A percentile compares a stretch with the other conserved stretches of the same genome.
These are phyloP conservation scores for Hordeum marinum DNA, from an alignment of 176 grass and related monocot genomes.

Conservation along the genomic window DNA sequence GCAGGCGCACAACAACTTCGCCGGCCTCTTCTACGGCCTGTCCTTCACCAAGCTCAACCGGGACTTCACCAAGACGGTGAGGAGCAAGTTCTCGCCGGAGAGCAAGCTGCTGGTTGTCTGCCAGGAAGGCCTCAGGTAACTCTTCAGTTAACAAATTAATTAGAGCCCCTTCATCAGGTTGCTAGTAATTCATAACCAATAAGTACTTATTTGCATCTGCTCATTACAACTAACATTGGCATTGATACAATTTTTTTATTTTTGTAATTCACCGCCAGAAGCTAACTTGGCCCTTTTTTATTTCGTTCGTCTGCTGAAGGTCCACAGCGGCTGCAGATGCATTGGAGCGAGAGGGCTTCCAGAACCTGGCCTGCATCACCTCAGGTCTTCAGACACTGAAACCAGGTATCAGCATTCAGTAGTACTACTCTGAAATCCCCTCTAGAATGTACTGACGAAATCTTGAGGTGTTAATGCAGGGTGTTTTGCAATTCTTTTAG, in stretches of 20 bases:
- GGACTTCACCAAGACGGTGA: constrained; percentile 64
- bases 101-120: constrained; percentile 81
- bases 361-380: constrained; percentile 72
- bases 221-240: not conserved
- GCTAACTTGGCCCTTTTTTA: not conserved
- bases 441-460: not conserved
- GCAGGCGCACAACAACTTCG: constrained; percentile 73
- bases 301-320: constrained; percentile 34
- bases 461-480: not conserved
- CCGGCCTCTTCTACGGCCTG: constrained; percentile 77
- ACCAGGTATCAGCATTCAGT: constrained; percentile 42
- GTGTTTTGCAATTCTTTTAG: not conserved
- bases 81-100: constrained; percentile 58
- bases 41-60: constrained; percentile 73
- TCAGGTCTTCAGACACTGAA: constrained; percentile 88
- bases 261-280: not conserved
- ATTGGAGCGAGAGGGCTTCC: constrained; percentile 74
- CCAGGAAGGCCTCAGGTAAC: constrained; percentile 90
- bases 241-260: not conserved
- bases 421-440: not conserved
- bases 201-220: not conserved
- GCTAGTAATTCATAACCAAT: not conserved
- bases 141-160: not conserved
- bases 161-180: not conserved
- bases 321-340: constrained; percentile 70